Percentiles rank a stretch among this genome's conserved stretches.
Conservation (phyloP, 208 protist species). For the Borovskyia barvae region DNA sequence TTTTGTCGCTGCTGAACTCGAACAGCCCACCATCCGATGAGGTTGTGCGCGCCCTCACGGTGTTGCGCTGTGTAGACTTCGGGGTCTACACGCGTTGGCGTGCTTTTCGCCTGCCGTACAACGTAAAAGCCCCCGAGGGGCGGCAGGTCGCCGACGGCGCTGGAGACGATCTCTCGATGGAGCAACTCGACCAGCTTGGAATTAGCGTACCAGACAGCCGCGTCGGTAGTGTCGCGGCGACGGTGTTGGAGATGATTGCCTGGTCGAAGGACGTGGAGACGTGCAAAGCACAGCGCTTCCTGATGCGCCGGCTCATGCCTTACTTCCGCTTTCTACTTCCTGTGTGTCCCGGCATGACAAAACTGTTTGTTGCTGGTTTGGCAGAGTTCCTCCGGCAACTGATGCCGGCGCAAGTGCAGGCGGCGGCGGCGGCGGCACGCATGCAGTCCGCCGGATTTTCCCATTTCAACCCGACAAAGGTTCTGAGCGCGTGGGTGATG, state of each 20-base stretch:
- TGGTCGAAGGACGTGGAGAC: slow-evolving; percentile 15
- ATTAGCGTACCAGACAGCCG: slow-evolving; percentile 26
- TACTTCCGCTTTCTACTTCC: slow-evolving; percentile 67
- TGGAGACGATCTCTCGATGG: slow-evolving; percentile 47
- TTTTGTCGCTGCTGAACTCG: neutral
- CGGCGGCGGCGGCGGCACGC: neutral
- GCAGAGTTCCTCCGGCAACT: slow-evolving; percentile 29
- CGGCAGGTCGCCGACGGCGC: slow-evolving; percentile 31
- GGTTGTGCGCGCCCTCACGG: neutral
- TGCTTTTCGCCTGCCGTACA: slow-evolving; percentile 84
- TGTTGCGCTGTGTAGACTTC: slow-evolving; percentile 72
- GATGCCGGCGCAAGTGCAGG: slow-evolving; percentile 10
- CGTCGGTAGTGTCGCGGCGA: slow-evolving; percentile 16
- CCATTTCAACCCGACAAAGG: neutral
- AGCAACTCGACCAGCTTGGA: slow-evolving; percentile 30
- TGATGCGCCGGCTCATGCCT: slow-evolving; percentile 44
- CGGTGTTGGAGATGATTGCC: slow-evolving; percentile 20
- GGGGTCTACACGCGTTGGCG: slow-evolving; percentile 87
- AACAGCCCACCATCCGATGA: too few species aligned
- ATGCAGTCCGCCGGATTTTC: neutral
- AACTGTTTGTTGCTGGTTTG: slow-evolving; percentile 30
- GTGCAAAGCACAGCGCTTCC: slow-evolving; percentile 24
- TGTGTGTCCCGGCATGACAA: slow-evolving; percentile 50
- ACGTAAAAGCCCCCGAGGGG: slow-evolving; percentile 57
- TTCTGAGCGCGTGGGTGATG: slow-evolving; percentile 27